A percentile compares a stretch with the other conserved stretches of the same genome.
phyloP scores from a whole-genome alignment of 2,329 filamentous ascomycete species.

The Bipolaris oryzae region DNA sequence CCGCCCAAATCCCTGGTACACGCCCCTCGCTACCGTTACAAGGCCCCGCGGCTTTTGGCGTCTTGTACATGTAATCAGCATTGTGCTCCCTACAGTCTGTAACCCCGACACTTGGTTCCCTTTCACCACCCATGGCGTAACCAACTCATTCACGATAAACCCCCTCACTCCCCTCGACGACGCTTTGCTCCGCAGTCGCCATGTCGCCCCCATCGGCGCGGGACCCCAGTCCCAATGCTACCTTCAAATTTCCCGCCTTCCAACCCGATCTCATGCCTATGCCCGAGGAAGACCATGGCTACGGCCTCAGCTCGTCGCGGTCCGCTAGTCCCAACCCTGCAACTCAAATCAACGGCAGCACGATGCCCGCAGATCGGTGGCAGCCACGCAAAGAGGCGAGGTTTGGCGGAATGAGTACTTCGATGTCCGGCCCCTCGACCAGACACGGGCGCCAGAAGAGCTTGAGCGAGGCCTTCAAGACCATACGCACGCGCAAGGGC shows the following conservation, averaged over 20 bases:
- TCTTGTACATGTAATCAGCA: background rate
- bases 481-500: slow-evolving; percentile 77
- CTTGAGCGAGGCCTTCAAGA: slow-evolving; percentile 83
- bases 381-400: slow-evolving; percentile 63
- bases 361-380: slow-evolving; percentile 62
- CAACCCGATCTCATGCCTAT: slow-evolving; percentile 50
- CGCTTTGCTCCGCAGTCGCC: slow-evolving; percentile 23
- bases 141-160: slow-evolving; percentile 21
- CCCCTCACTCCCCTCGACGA: slow-evolving; percentile 4
- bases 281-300: slow-evolving; percentile 44
- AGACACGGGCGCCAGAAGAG: slow-evolving; percentile 80
- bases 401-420: slow-evolving; percentile 52
- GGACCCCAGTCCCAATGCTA: slow-evolving; percentile 43
- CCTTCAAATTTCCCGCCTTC: slow-evolving; percentile 55
- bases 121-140: slow-evolving; percentile 40
- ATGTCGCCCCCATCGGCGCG: slow-evolving; percentile 40
- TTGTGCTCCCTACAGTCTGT: slow-evolving; percentile 2
- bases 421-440: slow-evolving; percentile 31
- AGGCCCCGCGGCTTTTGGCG: background rate
- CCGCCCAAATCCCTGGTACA: slow-evolving; percentile 3
- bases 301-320: slow-evolving; percentile 43
- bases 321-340: slow-evolving; percentile 38
- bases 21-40: slow-evolving; percentile 3
- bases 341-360: slow-evolving; percentile 32
- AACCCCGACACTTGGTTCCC: slow-evolving; percentile 1